These are phyloP conservation scores for Fusarium oligoseptatum DNA, from an alignment of 2,329 filamentous ascomycete species.

Conservation along the genomic window DNA sequence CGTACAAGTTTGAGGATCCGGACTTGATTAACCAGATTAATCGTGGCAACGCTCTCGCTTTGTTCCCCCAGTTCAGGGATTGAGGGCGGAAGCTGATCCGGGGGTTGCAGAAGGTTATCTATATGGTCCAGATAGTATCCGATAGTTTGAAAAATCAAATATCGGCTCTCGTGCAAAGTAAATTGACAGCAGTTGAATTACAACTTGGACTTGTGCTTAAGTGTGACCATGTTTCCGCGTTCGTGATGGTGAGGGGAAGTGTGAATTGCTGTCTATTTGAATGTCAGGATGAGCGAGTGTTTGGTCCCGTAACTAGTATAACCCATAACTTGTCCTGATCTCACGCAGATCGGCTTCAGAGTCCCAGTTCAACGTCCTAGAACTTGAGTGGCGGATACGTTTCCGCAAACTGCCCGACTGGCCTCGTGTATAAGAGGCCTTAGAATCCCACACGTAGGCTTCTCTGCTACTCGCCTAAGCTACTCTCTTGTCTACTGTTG, in stretches of 20 bases:
- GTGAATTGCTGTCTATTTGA: not conserved
- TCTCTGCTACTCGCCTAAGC: not conserved
- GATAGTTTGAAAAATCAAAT: not conserved
- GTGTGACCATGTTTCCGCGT: not conserved
- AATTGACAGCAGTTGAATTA: not conserved
- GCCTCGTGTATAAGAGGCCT: not conserved
- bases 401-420: not conserved
- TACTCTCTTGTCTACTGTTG: not conserved
- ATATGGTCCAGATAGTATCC: not conserved
- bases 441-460: not conserved
- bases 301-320: no score
- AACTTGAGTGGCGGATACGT: not conserved
- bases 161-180: not conserved
- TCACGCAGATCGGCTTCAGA: not conserved
- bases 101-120: not conserved
- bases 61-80: not conserved
- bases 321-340: not conserved
- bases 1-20: not conserved
- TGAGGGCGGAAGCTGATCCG: not conserved
- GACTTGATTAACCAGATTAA: not conserved
- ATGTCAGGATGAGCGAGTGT: not conserved
- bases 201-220: not conserved
- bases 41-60: not conserved
- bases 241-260: not conserved
- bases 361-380: not conserved